Evolutionary conservation across 2,329 filamentous ascomycete genomes (phyloP), one percentile per base, ranked within the genome.

Genomic region (Pseudogymnoascus sp.): DNA sequence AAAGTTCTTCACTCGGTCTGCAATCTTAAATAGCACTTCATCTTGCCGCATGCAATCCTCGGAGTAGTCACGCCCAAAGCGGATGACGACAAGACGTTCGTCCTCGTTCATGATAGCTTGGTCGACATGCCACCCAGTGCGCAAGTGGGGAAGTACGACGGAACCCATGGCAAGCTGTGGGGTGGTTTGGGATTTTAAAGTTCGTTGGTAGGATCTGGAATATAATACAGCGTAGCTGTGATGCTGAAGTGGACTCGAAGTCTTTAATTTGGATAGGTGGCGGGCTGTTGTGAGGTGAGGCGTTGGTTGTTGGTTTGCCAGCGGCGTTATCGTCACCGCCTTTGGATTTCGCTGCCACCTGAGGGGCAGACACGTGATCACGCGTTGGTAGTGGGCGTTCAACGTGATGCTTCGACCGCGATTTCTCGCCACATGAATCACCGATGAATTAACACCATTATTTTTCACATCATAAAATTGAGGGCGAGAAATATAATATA

Each of bases 51-150:
- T 89, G 76, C 80, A 89, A 77, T 96, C 91, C 5, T 87, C 84
- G 71, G 96, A 90, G 74, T 85, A 86, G 76, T 96, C 92, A 70
- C 91, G 87, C 59, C 93, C 93, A 77, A 97, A 97, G 68, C 93
- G 89, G 75, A 97, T 96, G 44, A 96, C 88, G 11, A 96, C 91
- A 1, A 97, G 86, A 59, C 93, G 89, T 73, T 97, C 93, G 74
- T 96, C 91, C 78, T 97, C 93, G 46, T 73, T 76, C 73, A 91
- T 87, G 73, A 97, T 97, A 67, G 93, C 92, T 78, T 97, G 93
- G 81, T 97, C 95, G 73, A 99, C 95, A 77, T 99, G 95, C 95
- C 93, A 99, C 76, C 91, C 95, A 44, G 90, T 93, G 70, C 85
- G 85, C 56, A 99, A 84, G 77, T 97, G 93, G 53, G 93, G 93